phyloP scores from a whole-genome alignment of 129 eudicot species.

The Dittrichia graveolens region DNA sequence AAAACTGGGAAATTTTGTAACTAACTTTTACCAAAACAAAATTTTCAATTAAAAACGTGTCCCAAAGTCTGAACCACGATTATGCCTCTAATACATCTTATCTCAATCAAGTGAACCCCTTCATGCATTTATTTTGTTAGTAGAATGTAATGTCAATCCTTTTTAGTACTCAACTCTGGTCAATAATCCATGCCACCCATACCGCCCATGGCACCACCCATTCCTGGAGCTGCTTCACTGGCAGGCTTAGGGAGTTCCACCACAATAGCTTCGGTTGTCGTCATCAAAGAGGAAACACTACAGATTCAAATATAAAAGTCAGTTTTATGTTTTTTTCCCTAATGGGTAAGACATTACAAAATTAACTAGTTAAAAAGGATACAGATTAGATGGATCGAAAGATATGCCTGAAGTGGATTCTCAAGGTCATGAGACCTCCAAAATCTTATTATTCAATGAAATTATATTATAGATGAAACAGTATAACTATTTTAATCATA shows the following conservation, averaged over 20 bases:
- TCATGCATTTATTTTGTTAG: background rate
- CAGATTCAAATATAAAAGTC: background rate
- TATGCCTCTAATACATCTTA: no score
- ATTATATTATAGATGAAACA: no score
- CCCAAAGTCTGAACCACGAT: no score
- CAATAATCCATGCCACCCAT: slow-evolving; percentile 57
- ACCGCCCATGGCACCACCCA: slow-evolving; percentile 66
- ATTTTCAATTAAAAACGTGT: no score
- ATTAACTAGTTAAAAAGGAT: background rate
- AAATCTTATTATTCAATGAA: no score
- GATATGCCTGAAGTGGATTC: no score
- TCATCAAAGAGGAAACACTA: slow-evolving; percentile 78
- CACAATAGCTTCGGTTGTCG: slow-evolving; percentile 72
- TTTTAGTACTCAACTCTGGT: background rate
- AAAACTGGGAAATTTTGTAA: no score
- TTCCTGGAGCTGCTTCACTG: slow-evolving; percentile 50
- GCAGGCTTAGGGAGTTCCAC: slow-evolving; percentile 58
- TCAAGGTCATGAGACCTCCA: no score
- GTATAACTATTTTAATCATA: no score
- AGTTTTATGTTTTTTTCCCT: background rate
- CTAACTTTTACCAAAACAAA: no score
- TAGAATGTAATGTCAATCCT: background rate
- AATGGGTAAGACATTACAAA: background rate
- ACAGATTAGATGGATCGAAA: background rate
- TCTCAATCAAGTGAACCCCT: no score